A percentile compares a stretch with the other conserved stretches of the same genome.
Evolutionary conservation across 75 land plant genomes (phyloP).

Genomic region (Cupressus sempervirens): DNA sequence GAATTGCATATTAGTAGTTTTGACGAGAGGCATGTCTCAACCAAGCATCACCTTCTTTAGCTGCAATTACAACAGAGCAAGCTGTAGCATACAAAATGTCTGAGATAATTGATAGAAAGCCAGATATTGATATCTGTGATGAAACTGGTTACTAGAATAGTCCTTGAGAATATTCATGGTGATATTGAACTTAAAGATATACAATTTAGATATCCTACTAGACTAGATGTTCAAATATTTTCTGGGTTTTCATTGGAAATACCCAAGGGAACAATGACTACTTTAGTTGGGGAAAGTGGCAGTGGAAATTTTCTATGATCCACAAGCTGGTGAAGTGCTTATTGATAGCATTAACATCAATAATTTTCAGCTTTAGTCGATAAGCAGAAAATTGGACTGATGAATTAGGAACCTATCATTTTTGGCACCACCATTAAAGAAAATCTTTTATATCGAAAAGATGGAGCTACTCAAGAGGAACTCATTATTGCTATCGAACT

Average conservation of each 20-base stretch:
- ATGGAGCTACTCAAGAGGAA: constrained; percentile 77
- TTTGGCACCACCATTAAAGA: constrained; percentile 77
- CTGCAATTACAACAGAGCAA: constrained; percentile 75
- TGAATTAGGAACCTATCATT: constrained; percentile 93
- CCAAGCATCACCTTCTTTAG: constrained; percentile 75
- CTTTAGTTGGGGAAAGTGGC: constrained; percentile 96
- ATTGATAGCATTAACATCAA: constrained; percentile 83
- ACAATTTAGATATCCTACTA: too few species aligned
- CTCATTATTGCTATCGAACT: constrained; percentile 72
- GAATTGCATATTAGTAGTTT: constrained; percentile 76
- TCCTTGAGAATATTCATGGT: too few species aligned
- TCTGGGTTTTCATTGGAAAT: constrained; percentile 63
- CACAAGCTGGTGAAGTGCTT: constrained; percentile 75
- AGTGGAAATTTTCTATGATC: constrained; percentile 99
- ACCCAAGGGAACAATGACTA: constrained; percentile 67
- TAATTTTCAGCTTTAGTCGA: constrained; percentile 77
- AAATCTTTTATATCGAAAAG: constrained; percentile 90
- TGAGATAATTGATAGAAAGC: too few species aligned
- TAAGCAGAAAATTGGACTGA: constrained; percentile 89
- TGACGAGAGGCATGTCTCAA: constrained; percentile 89
- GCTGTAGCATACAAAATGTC: constrained; percentile 97
- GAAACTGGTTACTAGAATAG: too few species aligned
- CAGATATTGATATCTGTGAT: too few species aligned
- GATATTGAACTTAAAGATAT: too few species aligned
- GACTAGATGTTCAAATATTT: too few species aligned